Conservation (phyloP, 495 filamentous ascomycete genomes). For the Penicillium alfredii region DNA sequence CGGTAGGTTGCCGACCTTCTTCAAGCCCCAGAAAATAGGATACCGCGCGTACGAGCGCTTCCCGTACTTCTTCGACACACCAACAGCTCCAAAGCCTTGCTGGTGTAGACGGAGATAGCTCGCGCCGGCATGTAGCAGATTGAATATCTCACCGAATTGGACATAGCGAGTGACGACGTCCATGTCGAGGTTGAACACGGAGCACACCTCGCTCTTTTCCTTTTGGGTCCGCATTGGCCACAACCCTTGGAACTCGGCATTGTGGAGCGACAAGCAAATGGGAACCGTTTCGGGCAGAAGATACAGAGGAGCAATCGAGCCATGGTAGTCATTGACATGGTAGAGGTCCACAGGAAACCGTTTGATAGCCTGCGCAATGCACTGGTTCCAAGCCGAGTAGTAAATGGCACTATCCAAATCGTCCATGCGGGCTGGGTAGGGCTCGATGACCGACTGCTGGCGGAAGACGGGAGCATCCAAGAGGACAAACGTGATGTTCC, state of each 20-base stretch:
- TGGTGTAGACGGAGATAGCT: constrained; percentile 72
- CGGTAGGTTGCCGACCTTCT: constrained; percentile 63
- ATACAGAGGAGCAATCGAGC: constrained; percentile 65
- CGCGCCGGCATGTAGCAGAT: constrained; percentile 66
- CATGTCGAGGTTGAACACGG: constrained; percentile 58
- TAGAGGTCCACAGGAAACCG: constrained; percentile 63
- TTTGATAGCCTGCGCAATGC: constrained; percentile 57
- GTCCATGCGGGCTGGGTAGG: constrained; percentile 69
- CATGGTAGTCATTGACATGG: constrained; percentile 79
- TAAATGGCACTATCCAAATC: constrained; percentile 66
- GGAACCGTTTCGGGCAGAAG: constrained; percentile 55
- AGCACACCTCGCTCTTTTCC: constrained; percentile 63
- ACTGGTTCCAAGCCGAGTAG: constrained; percentile 71
- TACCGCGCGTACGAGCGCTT: constrained; percentile 70
- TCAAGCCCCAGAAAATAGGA: constrained; percentile 72
- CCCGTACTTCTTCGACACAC: constrained; percentile 70
- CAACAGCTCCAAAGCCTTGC: constrained; percentile 68
- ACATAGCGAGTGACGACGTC: constrained; percentile 40
- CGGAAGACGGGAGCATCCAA: constrained; percentile 67
- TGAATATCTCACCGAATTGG: constrained; percentile 63
- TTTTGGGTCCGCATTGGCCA: constrained; percentile 68
- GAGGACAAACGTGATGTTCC: constrained; percentile 69
- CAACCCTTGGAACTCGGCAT: constrained; percentile 69
- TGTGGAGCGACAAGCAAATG: constrained; percentile 50
- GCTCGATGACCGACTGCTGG: constrained; percentile 59